phyloP scores from a whole-genome alignment of 495 filamentous ascomycete genomes.

The Glonium stellatum region DNA sequence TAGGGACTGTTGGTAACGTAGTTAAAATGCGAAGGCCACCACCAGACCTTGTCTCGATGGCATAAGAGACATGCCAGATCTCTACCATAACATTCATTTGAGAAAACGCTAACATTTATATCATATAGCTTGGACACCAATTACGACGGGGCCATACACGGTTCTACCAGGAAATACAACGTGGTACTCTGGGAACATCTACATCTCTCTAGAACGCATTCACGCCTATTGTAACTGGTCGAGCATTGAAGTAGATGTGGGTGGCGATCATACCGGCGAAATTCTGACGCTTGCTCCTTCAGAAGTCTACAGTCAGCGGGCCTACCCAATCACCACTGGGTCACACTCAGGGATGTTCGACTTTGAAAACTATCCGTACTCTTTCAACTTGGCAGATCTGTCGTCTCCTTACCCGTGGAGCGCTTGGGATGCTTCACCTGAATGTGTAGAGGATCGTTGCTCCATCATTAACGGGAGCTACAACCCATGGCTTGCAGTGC shows the following conservation, averaged over 20 bases:
- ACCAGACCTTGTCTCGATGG: no score
- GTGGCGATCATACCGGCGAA: constrained; percentile 5
- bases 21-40: no score
- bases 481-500: constrained; percentile 12
- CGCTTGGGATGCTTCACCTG: constrained; percentile 4
- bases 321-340: constrained; percentile 5
- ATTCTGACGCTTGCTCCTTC: constrained; percentile 17
- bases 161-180: constrained; percentile 12
- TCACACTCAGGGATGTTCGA: background rate
- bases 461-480: constrained; percentile 3
- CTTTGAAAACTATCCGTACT: constrained; percentile 8
- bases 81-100: no score
- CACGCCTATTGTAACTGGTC: constrained; percentile 14
- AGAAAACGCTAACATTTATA: background rate
- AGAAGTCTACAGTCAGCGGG: constrained; percentile 11
- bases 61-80: no score
- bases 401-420: constrained; percentile 7
- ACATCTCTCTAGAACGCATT: constrained; percentile 12
- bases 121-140: constrained; percentile 5
- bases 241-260: constrained; percentile 4
- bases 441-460: constrained; percentile 7
- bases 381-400: constrained; percentile 19
- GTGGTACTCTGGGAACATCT: constrained; percentile 18
- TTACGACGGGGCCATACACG: constrained; percentile 20
- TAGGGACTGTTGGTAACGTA: no score